phyloP scores from a whole-genome alignment of 1,139 yeast species.

The Blastobotrys apis region DNA sequence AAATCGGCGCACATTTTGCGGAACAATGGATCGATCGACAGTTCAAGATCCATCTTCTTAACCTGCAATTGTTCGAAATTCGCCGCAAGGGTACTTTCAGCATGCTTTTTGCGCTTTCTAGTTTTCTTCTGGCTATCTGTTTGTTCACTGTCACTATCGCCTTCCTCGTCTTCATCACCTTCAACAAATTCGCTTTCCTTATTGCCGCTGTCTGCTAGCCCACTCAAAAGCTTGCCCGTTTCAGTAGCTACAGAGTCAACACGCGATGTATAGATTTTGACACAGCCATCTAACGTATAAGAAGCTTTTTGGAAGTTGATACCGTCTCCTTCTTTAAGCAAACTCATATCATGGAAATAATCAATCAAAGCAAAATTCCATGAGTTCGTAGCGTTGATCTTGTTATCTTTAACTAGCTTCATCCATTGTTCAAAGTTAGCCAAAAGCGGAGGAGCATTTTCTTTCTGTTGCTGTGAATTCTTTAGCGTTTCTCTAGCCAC shows the following conservation, averaged over 20 bases:
- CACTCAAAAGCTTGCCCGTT: constrained; percentile 80
- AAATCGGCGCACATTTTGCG: constrained; percentile 86
- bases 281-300: constrained; percentile 81
- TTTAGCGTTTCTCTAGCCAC: constrained; percentile 27
- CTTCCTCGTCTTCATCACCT: constrained; percentile 33
- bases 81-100: constrained; percentile 46
- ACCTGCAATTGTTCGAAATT: constrained; percentile 59
- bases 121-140: constrained; percentile 28
- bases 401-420: constrained; percentile 81
- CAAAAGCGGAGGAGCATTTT: constrained; percentile 31
- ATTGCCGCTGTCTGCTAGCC: constrained; percentile 45
- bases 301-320: constrained; percentile 75
- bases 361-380: constrained; percentile 90
- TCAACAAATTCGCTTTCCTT: constrained; percentile 27
- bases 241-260: constrained; percentile 91
- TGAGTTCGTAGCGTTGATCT: constrained; percentile 48
- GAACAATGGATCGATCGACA: constrained; percentile 81
- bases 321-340: constrained; percentile 56
- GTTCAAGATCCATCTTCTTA: constrained; percentile 70
- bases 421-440: constrained; percentile 90
- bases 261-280: constrained; percentile 76
- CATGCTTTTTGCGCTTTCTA: constrained; percentile 24
- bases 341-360: constrained; percentile 67
- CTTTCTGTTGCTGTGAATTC: constrained; percentile 8
- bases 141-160: constrained; percentile 29